Evolutionary conservation across 2,329 filamentous ascomycete genomes (phyloP).

Genomic region (Stagonosporopsis rhizophila): DNA sequence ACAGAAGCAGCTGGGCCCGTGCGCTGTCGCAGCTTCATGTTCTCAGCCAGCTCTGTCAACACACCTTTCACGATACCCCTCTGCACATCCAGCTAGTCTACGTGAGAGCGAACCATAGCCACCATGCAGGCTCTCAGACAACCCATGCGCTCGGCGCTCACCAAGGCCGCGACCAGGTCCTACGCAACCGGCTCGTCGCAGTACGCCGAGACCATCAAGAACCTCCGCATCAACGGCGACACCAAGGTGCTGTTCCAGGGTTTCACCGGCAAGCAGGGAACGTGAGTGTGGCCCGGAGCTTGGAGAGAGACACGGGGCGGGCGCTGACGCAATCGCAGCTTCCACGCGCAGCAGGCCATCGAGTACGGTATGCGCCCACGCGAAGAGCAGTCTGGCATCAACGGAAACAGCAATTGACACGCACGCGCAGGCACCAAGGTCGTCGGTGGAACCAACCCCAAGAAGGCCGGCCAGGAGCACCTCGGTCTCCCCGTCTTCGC

Average conservation of each 20-base stretch:
- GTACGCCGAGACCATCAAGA: constrained; percentile 58
- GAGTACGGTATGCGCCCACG: constrained; percentile 79
- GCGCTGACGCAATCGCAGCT: constrained; percentile 63
- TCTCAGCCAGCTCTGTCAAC: constrained; percentile 29
- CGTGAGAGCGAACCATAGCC: constrained; percentile 33
- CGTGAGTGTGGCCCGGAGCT: constrained; percentile 50
- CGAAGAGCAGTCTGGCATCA: constrained; percentile 23
- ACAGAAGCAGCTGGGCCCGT: constrained; percentile 10
- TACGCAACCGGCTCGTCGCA: constrained; percentile 76
- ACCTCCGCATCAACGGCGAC: constrained; percentile 90
- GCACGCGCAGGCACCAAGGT: constrained; percentile 81
- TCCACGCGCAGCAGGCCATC: constrained; percentile 97
- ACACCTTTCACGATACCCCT: constrained; percentile 23
- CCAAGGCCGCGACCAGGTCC: constrained; percentile 72
- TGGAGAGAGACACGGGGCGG: background rate
- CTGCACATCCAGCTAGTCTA: constrained; percentile 25
- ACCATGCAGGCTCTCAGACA: constrained; percentile 87
- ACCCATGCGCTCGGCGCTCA: constrained; percentile 73
- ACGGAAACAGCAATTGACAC: constrained; percentile 38
- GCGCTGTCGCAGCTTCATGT: constrained; percentile 31
- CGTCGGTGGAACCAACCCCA: constrained; percentile 97
- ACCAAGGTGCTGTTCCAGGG: constrained; percentile 98
- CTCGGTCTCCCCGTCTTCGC: constrained; percentile 92
- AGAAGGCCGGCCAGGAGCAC: constrained; percentile 93
- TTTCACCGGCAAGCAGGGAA: constrained; percentile 97